These are phyloP conservation scores for Astraeus odoratus DNA, from an alignment of 768 basidiomycete species.

Conservation along the genomic window DNA sequence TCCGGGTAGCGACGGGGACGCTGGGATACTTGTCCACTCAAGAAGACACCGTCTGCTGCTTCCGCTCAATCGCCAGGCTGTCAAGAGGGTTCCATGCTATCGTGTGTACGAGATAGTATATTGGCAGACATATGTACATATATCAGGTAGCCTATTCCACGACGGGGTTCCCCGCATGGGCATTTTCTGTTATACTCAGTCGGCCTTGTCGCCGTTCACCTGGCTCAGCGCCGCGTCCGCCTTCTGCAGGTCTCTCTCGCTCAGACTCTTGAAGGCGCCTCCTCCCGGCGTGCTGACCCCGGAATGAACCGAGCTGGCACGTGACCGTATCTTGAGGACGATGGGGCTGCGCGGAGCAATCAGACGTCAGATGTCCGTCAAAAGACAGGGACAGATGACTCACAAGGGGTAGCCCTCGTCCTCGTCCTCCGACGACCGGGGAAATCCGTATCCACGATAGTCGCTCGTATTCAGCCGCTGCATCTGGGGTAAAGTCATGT, in stretches of 20 bases:
- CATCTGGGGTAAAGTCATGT: slow-evolving; percentile 52
- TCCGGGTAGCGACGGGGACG: too few relatives aligned
- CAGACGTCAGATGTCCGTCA: slow-evolving; percentile 1
- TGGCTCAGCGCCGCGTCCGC: slow-evolving; percentile 86
- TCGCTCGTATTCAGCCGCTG: slow-evolving; percentile 81
- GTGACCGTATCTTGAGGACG: slow-evolving; percentile 84
- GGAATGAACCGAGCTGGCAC: slow-evolving; percentile 67
- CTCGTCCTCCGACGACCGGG: slow-evolving; percentile 59
- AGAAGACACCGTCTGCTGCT: too few relatives aligned
- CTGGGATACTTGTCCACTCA: too few relatives aligned
- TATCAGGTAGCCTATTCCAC: too few relatives aligned
- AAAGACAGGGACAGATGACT: slow-evolving; percentile 28
- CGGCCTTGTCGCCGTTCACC: slow-evolving; percentile 25
- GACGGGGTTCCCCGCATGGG: too few relatives aligned
- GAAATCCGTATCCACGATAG: slow-evolving; percentile 60
- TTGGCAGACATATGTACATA: too few relatives aligned
- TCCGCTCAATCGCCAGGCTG: too few relatives aligned
- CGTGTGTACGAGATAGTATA: too few relatives aligned
- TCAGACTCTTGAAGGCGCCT: slow-evolving; percentile 70
- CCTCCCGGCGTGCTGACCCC: slow-evolving; percentile 84
- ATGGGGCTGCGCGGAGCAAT: slow-evolving; percentile 53
- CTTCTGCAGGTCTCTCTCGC: slow-evolving; percentile 78
- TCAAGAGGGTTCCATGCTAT: too few relatives aligned
- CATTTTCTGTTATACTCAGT: background rate
- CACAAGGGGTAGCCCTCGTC: slow-evolving; percentile 90